These are phyloP conservation scores for Parastagonospora nodorum DNA, from an alignment of 2,329 filamentous ascomycete genomes.

Conservation along the genomic window DNA sequence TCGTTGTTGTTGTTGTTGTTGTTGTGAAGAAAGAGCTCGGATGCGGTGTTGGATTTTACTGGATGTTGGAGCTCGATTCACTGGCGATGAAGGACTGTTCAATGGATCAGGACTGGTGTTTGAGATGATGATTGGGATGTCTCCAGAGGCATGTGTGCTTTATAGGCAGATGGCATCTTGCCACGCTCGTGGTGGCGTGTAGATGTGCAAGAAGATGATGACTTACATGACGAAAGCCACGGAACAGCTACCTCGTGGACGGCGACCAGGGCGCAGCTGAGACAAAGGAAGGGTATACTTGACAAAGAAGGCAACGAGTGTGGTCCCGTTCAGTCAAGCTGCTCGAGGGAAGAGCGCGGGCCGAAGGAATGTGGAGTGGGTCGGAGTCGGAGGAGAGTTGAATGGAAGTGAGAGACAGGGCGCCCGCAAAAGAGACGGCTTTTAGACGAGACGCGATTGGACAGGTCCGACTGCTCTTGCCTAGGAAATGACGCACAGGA, in stretches of 20 bases:
- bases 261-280: slow-evolving; percentile 21
- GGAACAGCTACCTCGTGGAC: slow-evolving; percentile 5
- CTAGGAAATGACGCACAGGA: neutral
- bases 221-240: slow-evolving; percentile 17
- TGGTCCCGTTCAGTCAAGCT: slow-evolving; percentile 30
- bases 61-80: slow-evolving; percentile 2
- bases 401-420: slow-evolving; percentile 13
- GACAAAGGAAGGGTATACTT: slow-evolving; percentile 25
- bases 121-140: neutral
- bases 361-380: slow-evolving; percentile 28
- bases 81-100: slow-evolving; percentile 11
- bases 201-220: neutral
- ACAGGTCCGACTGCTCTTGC: neutral
- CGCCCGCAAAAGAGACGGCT: slow-evolving; percentile 7
- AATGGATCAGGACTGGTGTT: slow-evolving; percentile 12
- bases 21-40: slow-evolving; percentile 8
- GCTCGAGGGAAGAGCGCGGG: slow-evolving; percentile 21
- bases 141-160: slow-evolving; percentile 1
- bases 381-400: slow-evolving; percentile 1
- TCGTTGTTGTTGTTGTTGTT: slow-evolving; percentile 6
- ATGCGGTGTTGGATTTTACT: slow-evolving; percentile 3
- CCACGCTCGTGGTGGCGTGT: slow-evolving; percentile 1
- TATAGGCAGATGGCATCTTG: slow-evolving; percentile 7
- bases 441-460: slow-evolving; percentile 9
- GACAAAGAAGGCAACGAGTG: slow-evolving; percentile 29